Base-by-base conservation (phyloP, 225 moss, liverwort and hornwort species). In the Antitrichia curtipendula region DNA sequence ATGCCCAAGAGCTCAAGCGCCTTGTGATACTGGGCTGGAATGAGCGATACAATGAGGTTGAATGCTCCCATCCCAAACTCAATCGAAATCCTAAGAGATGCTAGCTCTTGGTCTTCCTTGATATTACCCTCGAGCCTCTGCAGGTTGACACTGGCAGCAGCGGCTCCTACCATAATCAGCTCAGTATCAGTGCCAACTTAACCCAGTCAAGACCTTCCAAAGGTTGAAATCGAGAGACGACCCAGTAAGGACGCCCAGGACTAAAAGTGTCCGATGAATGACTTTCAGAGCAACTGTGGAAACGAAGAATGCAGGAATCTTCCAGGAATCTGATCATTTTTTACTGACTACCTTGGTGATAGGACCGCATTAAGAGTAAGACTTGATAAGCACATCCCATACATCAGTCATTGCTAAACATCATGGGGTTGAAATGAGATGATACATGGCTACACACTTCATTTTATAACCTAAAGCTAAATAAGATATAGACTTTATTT, bases 61-160 rank as follows among this genome's bases (percentile, higher is more conserved):
- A 98, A 98, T 60, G 96, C 94, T 62, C 96, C 98, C 70, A 94
- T 92, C 69, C 96, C 98, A 85, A 96, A 98, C 56, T 98, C 93
- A 45, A 96, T 91, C 60, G 96, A 96, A 87, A 98, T 95, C 63
- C 98, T 65, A 31, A 98, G 82, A 65, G 96, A 96, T 13, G 96
- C 96, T 80, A 98, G 88, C 87, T 98, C 98, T 84, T 96, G 96
- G 80, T 98, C 98, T 91, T 96, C 96, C 88, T 91, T 96, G 66
- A 98, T 89, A 45, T 82, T 90, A 10, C 87, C 93, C 76, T 95
- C 94, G 34, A 98, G 81, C 45, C 76, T 96, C 85, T 96, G 91
- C 90, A 98, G 80, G 79, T 98, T 96, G 66, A 88, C 92, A 77
- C 89, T 91, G 50, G 96, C 96, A 86, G 96, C 98, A 84, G 91